A percentile compares a stretch with the other conserved stretches of the same genome.
phyloP scores from a whole-genome alignment of 1,139 yeast species.

The Taiozyma onychis region DNA sequence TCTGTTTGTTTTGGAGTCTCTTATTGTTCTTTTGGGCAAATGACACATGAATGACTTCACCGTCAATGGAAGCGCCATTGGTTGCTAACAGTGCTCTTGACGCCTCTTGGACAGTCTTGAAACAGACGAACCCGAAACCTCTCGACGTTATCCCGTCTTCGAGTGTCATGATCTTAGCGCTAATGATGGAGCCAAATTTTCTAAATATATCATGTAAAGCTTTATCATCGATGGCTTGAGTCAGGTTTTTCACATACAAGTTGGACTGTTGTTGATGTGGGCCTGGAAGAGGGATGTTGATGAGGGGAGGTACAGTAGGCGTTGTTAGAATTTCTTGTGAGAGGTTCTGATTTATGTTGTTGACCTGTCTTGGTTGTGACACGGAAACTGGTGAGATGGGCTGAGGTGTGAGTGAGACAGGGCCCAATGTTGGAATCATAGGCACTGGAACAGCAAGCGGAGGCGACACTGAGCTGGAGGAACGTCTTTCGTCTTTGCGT shows the following conservation, averaged over 20 bases:
- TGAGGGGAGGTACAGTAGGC: not conserved
- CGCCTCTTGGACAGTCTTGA: constrained; percentile 40
- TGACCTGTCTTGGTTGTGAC: constrained; percentile 3
- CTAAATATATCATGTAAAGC: constrained; percentile 27
- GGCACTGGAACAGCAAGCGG: not conserved
- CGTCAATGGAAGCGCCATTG: constrained; percentile 31
- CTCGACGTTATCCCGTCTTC: constrained; percentile 34
- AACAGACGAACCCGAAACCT: constrained; percentile 50
- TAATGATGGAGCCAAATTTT: constrained; percentile 38
- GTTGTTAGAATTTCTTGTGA: constrained; percentile 1
- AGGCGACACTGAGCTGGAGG: constrained; percentile 3
- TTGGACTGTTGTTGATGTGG: constrained; percentile 50
- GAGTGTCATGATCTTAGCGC: constrained; percentile 42
- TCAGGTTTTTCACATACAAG: constrained; percentile 50
- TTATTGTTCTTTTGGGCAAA: constrained; percentile 32
- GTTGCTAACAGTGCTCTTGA: constrained; percentile 40
- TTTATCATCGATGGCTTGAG: constrained; percentile 35
- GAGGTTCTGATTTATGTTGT: constrained; percentile 5
- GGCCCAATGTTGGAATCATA: not conserved
- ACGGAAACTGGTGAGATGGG: not conserved
- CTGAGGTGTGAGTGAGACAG: not conserved
- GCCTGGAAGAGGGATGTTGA: constrained; percentile 27
- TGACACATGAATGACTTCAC: constrained; percentile 27
- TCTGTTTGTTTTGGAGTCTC: constrained; percentile 4
- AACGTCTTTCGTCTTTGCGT: constrained; percentile 31